Evolutionary conservation across 345 rosid genomes (phyloP).

Genomic region (Citropsis articulata): DNA sequence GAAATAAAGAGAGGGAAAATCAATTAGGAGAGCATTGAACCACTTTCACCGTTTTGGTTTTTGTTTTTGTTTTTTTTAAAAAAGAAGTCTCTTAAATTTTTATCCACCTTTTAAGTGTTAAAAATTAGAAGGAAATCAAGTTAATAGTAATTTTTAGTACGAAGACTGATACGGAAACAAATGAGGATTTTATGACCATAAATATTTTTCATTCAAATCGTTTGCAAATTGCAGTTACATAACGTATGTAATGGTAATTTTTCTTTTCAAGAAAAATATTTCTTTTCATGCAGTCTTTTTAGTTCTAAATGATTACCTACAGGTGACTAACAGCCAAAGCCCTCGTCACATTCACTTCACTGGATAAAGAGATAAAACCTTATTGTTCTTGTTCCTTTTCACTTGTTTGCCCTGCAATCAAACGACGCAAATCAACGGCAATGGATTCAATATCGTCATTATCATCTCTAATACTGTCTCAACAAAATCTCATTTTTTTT

Average conservation of each 20-base stretch:
- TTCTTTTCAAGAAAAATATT: neutral
- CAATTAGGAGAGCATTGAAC: constrained; percentile 8
- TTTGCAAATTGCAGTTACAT: no score
- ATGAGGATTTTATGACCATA: neutral
- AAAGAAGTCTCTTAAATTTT: neutral
- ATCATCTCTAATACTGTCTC: constrained; percentile 17
- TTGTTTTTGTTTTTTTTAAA: no score
- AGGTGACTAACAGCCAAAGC: constrained; percentile 6
- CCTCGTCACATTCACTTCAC: neutral
- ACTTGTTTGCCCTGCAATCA: neutral
- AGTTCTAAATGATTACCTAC: neutral
- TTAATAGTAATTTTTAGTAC: no score
- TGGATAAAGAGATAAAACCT: constrained; percentile 16
- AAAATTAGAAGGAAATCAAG: neutral
- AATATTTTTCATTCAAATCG: no score
- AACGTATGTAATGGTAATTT: neutral
- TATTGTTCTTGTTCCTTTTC: neutral
- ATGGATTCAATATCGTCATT: constrained; percentile 39
- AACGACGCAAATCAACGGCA: constrained; percentile 24
- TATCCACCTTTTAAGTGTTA: neutral
- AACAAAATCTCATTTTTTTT: constrained; percentile 16
- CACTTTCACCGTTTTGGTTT: neutral
- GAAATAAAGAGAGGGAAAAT: constrained; percentile 6
- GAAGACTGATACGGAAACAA: neutral
- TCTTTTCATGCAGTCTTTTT: neutral